Percentiles rank a stretch among this genome's conserved stretches.
phyloP scores from a whole-genome alignment of 768 basidiomycete species.

The Leccinum ochraceum region DNA sequence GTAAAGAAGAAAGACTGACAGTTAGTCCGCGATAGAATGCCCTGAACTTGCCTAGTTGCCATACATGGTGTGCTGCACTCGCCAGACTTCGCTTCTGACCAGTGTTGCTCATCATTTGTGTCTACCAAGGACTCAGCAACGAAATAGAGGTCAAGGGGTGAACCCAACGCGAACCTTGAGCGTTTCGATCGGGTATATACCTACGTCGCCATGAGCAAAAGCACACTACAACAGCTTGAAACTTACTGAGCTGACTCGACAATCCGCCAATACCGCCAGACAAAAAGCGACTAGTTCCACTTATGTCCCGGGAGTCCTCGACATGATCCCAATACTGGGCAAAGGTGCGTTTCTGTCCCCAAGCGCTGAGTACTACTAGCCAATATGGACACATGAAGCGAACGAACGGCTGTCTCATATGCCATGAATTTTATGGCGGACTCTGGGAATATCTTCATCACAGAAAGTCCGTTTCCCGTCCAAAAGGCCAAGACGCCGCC shows the following conservation, averaged over 20 bases:
- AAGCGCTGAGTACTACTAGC: conserved; percentile 18
- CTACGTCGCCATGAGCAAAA: conserved; percentile 41
- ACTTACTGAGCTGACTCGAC: conserved; percentile 82
- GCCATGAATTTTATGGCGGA: conserved; percentile 98
- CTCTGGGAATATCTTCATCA: conserved; percentile 95
- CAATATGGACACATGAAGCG: conserved; percentile 15
- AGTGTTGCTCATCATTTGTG: conserved; percentile 95
- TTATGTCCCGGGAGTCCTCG: conserved; percentile 85
- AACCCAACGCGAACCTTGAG: conserved; percentile 61
- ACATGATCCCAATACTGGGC: conserved; percentile 91
- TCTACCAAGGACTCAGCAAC: conserved; percentile 41
- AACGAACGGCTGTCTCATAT: conserved; percentile 88
- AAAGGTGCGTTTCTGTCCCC: conserved; percentile 84
- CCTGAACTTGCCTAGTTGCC: conserved; percentile 73
- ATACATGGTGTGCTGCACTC: conserved; percentile 70
- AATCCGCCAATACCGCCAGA: conserved; percentile 98
- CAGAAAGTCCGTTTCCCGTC: conserved; percentile 96
- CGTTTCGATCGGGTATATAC: conserved; percentile 96
- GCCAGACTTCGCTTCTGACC: conserved; percentile 59
- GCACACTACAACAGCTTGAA: conserved; percentile 7
- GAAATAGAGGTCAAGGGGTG: neutral
- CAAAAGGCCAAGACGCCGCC: conserved; percentile 92
- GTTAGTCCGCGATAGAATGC: conserved; percentile 91
- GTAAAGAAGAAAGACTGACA: conserved; percentile 50
- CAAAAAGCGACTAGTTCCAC: conserved; percentile 88